Percentiles rank a stretch among this genome's conserved stretches.
Conservation (phyloP, 768 basidiomycete genomes). For the Calocera cornea region DNA sequence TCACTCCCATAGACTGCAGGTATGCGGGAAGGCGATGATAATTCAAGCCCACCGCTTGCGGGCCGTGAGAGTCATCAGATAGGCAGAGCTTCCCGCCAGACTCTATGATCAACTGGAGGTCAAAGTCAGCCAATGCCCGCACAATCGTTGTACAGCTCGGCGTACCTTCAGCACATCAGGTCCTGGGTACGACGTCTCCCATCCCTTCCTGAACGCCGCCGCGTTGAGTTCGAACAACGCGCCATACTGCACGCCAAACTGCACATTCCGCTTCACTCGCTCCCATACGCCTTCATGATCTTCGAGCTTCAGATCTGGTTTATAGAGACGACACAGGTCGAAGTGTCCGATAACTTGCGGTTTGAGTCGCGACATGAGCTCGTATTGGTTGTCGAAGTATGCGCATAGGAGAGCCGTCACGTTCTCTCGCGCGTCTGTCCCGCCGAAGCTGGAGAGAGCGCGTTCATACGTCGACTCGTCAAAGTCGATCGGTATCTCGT, state of each 20-base stretch:
- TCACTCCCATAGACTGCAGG: constrained; percentile 43
- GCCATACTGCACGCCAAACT: constrained; percentile 60
- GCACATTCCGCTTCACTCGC: constrained; percentile 61
- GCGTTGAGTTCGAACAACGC: constrained; percentile 89
- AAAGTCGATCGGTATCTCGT: constrained; percentile 82
- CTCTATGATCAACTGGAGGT: constrained; percentile 49
- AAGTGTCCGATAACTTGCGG: constrained; percentile 90
- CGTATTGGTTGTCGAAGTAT: constrained; percentile 81
- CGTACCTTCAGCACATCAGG: constrained; percentile 60
- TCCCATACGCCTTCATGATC: constrained; percentile 43
- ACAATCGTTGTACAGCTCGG: constrained; percentile 16
- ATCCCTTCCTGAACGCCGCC: constrained; percentile 83
- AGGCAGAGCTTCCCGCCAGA: constrained; percentile 63
- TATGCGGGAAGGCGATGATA: constrained; percentile 57
- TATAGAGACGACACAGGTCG: constrained; percentile 81
- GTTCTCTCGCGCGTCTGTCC: constrained; percentile 6
- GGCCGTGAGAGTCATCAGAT: constrained; percentile 94
- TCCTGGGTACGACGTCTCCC: constrained; percentile 74
- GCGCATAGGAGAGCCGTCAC: constrained; percentile 24
- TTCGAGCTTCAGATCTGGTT: constrained; percentile 42
- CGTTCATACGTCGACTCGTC: constrained; percentile 55
- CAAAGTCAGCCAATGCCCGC: background rate
- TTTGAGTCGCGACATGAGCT: constrained; percentile 50
- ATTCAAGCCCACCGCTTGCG: constrained; percentile 75
- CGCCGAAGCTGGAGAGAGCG: constrained; percentile 36